Conservation (phyloP, 768 basidiomycete genomes). For the Kwoniella sp. region DNA sequence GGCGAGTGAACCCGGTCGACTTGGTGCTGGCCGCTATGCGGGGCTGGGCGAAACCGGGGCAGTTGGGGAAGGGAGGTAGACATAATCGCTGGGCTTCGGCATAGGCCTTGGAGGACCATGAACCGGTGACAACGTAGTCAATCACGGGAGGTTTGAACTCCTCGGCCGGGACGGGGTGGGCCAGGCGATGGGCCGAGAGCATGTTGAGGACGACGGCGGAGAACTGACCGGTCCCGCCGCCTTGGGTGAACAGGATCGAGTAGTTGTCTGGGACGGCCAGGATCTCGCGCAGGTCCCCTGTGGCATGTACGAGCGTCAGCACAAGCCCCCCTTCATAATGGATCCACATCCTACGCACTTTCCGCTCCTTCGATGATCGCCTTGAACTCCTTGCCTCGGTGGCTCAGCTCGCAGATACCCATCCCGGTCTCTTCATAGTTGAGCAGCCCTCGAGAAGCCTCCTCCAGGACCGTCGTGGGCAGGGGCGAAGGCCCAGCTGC, state of each 20-base stretch:
- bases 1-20: slow-evolving; percentile 62
- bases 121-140: slow-evolving; percentile 90
- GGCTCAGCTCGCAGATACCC: slow-evolving; percentile 92
- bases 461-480: slow-evolving; percentile 75
- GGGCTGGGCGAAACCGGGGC: slow-evolving; percentile 53
- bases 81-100: slow-evolving; percentile 74
- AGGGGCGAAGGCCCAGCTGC: slow-evolving; percentile 91
- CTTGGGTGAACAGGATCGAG: slow-evolving; percentile 85
- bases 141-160: slow-evolving; percentile 53
- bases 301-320: background rate
- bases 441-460: slow-evolving; percentile 78
- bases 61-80: slow-evolving; percentile 42
- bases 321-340: background rate
- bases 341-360: no score
- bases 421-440: slow-evolving; percentile 89
- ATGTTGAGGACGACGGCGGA: slow-evolving; percentile 88
- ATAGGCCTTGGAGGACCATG: slow-evolving; percentile 81
- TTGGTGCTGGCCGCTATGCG: slow-evolving; percentile 63
- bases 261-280: slow-evolving; percentile 79
- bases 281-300: slow-evolving; percentile 66
- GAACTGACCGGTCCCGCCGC: slow-evolving; percentile 89
- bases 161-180: slow-evolving; percentile 55
- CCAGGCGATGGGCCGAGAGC: slow-evolving; percentile 74
- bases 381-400: slow-evolving; percentile 85
- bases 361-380: slow-evolving; percentile 58